phyloP scores from a whole-genome alignment of 345 rosid genomes.

The Leavenworthia alabamica region DNA sequence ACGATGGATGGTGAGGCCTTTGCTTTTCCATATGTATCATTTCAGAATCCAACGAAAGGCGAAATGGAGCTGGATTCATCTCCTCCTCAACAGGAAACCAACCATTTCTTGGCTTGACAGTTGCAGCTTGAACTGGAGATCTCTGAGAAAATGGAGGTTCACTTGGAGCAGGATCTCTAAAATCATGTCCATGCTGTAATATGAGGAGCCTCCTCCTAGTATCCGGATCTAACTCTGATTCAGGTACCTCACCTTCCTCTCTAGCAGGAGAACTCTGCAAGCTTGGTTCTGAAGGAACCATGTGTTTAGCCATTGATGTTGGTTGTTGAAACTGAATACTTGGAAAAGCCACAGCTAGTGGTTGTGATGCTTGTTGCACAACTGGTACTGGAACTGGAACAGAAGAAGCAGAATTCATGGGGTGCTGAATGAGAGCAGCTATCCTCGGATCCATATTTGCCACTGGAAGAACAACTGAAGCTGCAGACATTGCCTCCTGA shows the following conservation, averaged over 20 bases:
- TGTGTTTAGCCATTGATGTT: slow-evolving; percentile 48
- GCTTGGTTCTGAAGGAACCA: slow-evolving; percentile 63
- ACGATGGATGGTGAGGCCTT: slow-evolving; percentile 49
- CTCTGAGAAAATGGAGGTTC: slow-evolving; percentile 68
- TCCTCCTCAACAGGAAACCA: slow-evolving; percentile 87
- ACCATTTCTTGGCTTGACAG: slow-evolving; percentile 53
- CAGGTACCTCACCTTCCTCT: slow-evolving; percentile 99
- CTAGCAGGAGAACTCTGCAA: slow-evolving; percentile 89
- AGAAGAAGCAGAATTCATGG: slow-evolving; percentile 57
- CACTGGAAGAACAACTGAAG: slow-evolving; percentile 47
- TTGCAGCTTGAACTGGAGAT: slow-evolving; percentile 55
- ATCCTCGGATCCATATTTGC: slow-evolving; percentile 60
- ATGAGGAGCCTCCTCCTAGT: slow-evolving; percentile 95
- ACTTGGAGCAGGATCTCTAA: slow-evolving; percentile 56
- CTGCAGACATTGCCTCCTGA: slow-evolving; percentile 74
- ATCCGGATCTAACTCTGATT: slow-evolving; percentile 96
- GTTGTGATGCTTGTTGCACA: slow-evolving; percentile 38
- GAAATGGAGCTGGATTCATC: slow-evolving; percentile 64
- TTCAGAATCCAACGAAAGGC: slow-evolving; percentile 59
- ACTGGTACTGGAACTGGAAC: slow-evolving; percentile 32
- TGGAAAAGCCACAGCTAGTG: slow-evolving; percentile 42
- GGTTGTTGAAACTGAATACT: slow-evolving; percentile 49
- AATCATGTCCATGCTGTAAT: slow-evolving; percentile 96
- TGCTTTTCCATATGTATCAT: slow-evolving; percentile 59
- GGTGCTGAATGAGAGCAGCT: slow-evolving; percentile 45